Evolutionary conservation across 2,329 filamentous ascomycete species (phyloP), one percentile per base, ranked within the genome.

Genomic region (Pezicula neosporulosa): DNA sequence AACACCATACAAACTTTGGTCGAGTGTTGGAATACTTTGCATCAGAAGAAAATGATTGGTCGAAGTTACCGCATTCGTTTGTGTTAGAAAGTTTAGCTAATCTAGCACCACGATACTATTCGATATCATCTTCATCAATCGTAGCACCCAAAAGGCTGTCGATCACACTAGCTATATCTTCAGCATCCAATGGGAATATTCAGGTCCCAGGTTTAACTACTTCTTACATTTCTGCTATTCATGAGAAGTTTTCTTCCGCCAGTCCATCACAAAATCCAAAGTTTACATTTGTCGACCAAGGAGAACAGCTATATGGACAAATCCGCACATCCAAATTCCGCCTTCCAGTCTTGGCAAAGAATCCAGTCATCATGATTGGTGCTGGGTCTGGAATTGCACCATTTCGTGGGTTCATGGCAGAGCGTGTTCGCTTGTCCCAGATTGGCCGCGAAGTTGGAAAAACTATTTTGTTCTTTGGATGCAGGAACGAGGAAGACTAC

Each of bases 301-400:
- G 61, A 27, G 49, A 57, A n/a, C 44, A 49, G 18, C 9, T 71
- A 38, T 63, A 63, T 53, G 72, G 70, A 2, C 69, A 72, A 52
- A 60, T 72, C 38, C 69, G 70, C 16, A 66, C 67, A 48, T 97
- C 93, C 59, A 97, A 97, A 77, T 97, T 97, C 82, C 97, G 96
- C 77, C 81, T 97, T 19, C 93, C 93, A 8, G 96, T 92, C 19
- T 90, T 97, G 63, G 90, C 92, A 2, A 82, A 86, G 48, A 94
- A 93, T 72, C 92, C 93, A 15, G 77, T 97, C 63, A 94, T 97
- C 70, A 90, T 96, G 84, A 83, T 97, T 60, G 92, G 92, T 19
- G 92, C 92, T 15, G 92, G 92, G 66, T 96, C 92, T 50, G 92
- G 92, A 76, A 90, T 96, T 50, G 92, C 92, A 27, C 92, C 92